Conservation (phyloP, 495 filamentous ascomycete genomes). For the Penicillium longicatenatum region DNA sequence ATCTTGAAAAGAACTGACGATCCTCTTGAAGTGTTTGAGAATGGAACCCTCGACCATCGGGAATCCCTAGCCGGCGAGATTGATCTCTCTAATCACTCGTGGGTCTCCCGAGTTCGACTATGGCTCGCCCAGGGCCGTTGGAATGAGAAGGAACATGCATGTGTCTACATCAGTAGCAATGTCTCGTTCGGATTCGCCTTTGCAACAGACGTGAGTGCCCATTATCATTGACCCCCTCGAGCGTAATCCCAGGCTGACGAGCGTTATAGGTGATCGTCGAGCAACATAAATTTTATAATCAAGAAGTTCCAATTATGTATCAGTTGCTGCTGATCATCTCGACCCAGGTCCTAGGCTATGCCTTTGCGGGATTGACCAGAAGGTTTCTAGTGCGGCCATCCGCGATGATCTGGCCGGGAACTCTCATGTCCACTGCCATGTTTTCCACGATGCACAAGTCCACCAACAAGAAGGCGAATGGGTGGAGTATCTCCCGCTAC, state of each 20-base stretch:
- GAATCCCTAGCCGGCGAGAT: slow-evolving; percentile 20
- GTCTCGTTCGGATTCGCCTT: slow-evolving; percentile 91
- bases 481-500: slow-evolving; percentile 79
- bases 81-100: slow-evolving; percentile 10
- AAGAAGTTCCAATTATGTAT: slow-evolving; percentile 71
- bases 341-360: slow-evolving; percentile 82
- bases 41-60: slow-evolving; percentile 29
- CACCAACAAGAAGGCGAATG: slow-evolving; percentile 76
- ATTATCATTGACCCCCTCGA: neutral
- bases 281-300: slow-evolving; percentile 84
- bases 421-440: slow-evolving; percentile 84
- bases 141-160: slow-evolving; percentile 87
- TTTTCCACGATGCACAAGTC: slow-evolving; percentile 84
- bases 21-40: slow-evolving; percentile 53
- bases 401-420: slow-evolving; percentile 75
- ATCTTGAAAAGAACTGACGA: slow-evolving; percentile 63
- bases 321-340: slow-evolving; percentile 80
- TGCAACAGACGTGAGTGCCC: slow-evolving; percentile 48
- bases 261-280: slow-evolving; percentile 63
- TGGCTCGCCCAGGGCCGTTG: slow-evolving; percentile 80
- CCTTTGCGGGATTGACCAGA: slow-evolving; percentile 76
- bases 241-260: slow-evolving; percentile 3
- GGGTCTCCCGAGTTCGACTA: slow-evolving; percentile 46
- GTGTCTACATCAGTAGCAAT: slow-evolving; percentile 86
- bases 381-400: slow-evolving; percentile 66